Base-by-base conservation (phyloP, 257 asterid genomes). In the Gynochthodes officinalis region DNA sequence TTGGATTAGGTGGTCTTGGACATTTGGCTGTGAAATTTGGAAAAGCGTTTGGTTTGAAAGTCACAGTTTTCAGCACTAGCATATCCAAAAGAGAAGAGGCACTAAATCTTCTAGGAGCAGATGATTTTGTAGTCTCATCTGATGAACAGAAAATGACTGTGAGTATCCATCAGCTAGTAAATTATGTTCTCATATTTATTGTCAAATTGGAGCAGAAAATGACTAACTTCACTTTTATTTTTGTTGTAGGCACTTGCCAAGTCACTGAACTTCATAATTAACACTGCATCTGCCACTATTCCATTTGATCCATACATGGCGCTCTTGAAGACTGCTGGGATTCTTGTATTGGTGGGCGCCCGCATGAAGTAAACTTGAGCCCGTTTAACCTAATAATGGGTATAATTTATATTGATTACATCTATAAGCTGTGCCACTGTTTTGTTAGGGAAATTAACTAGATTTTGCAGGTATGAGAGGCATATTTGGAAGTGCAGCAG, bases 1-100 rank as follows among this genome's bases (percentile, higher is more conserved):
- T 93, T 49, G 98, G 98, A 50, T 84, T 93, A 19, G 98, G 98
- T n/a, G n/a, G n/a, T n/a, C n/a, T n/a, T n/a, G n/a, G n/a, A n/a
- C n/a, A n/a, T n/a, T n/a, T n/a, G n/a, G n/a, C n/a, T n/a, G n/a
- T n/a, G n/a, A n/a, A n/a, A n/a, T n/a, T n/a, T n/a, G n/a, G n/a
- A n/a, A n/a, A n/a, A n/a, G n/a, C n/a, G n/a, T n/a, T n/a, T n/a
- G n/a, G n/a, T n/a, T n/a, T n/a, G n/a, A n/a, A n/a, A n/a, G n/a
- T n/a, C n/a, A n/a, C n/a, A n/a, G n/a, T n/a, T n/a, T n/a, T n/a
- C n/a, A n/a, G n/a, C n/a, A n/a, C n/a, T n/a, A n/a, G n/a, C n/a
- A n/a, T n/a, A n/a, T n/a, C n/a, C n/a, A n/a, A n/a, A n/a, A n/a
- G n/a, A n/a, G n/a, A n/a, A n/a, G n/a, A n/a, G n/a, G n/a, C n/a